Conservation (phyloP, 2,329 filamentous ascomycete genomes). For the Xylaria sp. region DNA sequence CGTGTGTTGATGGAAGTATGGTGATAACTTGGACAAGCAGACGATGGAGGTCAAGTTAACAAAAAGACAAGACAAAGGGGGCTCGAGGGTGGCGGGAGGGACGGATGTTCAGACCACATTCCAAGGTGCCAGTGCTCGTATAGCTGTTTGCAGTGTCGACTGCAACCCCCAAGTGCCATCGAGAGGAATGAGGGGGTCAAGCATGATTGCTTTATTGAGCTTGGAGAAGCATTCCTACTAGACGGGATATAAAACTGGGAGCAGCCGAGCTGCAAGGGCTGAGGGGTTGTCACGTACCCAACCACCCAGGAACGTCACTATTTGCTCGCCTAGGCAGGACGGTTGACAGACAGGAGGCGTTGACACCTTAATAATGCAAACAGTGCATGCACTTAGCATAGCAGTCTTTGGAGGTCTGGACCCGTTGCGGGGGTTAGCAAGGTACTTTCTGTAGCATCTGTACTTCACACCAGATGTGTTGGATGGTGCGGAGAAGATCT, state of each 20-base stretch:
- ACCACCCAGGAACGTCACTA: slow-evolving; percentile 11
- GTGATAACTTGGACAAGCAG: neutral
- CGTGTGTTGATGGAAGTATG: neutral
- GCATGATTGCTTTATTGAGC: neutral
- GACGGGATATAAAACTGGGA: neutral
- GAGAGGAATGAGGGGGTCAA: neutral
- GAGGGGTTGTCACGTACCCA: neutral
- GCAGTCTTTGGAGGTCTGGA: slow-evolving; percentile 1
- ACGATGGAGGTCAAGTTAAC: neutral
- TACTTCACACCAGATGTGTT: neutral
- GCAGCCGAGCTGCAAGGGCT: slow-evolving; percentile 7
- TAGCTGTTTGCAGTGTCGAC: neutral
- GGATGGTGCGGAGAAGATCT: slow-evolving; percentile 9
- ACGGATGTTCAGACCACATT: neutral
- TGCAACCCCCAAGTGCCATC: neutral
- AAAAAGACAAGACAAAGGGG: neutral
- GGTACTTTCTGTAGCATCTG: neutral
- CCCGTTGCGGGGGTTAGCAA: slow-evolving; percentile 22
- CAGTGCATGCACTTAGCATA: slow-evolving; percentile 13
- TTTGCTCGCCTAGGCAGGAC: neutral
- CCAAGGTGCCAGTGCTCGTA: neutral
- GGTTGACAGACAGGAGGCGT: neutral
- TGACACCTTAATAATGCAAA: neutral
- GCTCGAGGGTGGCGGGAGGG: neutral
- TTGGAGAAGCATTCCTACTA: neutral